Conservation (phyloP, 2,329 filamentous ascomycete species). For the Colletotrichum paranaense region DNA sequence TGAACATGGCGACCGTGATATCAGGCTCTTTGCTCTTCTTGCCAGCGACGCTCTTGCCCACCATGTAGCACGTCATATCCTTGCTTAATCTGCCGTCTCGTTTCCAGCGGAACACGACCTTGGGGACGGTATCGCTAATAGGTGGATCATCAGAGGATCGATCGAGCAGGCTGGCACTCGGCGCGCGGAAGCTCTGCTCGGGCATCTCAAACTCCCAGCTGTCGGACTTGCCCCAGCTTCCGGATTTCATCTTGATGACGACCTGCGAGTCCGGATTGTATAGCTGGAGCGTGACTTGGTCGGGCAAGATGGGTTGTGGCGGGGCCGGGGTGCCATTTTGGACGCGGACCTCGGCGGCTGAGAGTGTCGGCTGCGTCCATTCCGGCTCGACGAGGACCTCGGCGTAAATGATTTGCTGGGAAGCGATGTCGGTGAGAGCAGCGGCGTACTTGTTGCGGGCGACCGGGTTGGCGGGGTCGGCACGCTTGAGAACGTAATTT, state of each 20-base stretch:
- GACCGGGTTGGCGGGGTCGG: conserved; percentile 75
- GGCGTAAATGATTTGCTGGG: conserved; percentile 84
- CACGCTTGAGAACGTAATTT: conserved; percentile 83
- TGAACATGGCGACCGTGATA: conserved; percentile 92
- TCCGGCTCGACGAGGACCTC: conserved; percentile 87
- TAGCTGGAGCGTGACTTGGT: conserved; percentile 84
- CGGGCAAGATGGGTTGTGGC: conserved; percentile 77
- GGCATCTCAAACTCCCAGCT: conserved; percentile 96
- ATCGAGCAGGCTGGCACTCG: conserved; percentile 83
- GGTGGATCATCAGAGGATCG: conserved; percentile 64
- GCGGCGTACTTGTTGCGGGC: conserved; percentile 88
- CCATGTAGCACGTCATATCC: conserved; percentile 89
- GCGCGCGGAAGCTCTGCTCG: conserved; percentile 82
- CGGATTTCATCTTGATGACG: conserved; percentile 74
- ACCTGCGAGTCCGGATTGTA: conserved; percentile 95
- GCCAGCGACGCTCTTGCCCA: conserved; percentile 78
- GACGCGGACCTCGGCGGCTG: conserved; percentile 82
- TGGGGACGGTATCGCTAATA: conserved; percentile 69
- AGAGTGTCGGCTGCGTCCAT: conserved; percentile 86
- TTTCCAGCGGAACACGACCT: conserved; percentile 88
- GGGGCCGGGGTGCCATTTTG: conserved; percentile 72
- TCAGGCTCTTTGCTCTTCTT: conserved; percentile 92
- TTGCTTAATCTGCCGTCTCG: conserved; percentile 87
- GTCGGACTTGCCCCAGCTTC: conserved; percentile 83
- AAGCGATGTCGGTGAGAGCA: conserved; percentile 85